Evolutionary conservation across 345 rosid species (phyloP), one percentile per base, ranked within the genome.

Genomic region (Eucalyptus curtisii): DNA sequence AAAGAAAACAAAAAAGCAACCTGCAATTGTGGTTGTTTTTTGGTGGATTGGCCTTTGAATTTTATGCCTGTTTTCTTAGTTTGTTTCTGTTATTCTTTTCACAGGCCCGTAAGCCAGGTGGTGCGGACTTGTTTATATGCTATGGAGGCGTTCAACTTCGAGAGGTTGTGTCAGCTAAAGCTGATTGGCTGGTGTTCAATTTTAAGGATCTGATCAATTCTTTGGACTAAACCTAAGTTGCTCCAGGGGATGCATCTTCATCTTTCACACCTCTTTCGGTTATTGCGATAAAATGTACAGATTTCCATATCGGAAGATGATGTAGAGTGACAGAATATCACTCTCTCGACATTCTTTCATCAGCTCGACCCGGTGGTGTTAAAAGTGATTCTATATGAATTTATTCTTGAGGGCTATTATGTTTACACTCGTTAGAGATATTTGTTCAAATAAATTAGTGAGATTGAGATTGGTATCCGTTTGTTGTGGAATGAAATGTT

Each of bases 71-170:
- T 76, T 40, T 40, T 76, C 84, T 37, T 37, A 76, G 30, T 20
- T 76, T 76, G 84, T 76, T 76, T 40, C 84, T 76, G 27, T 76
- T 19, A 85, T 82, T 86, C 19, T 79, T 45, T 59, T 52, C 61
- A 79, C 89, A 96, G 99, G 99, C 99, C 37, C 95, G 96, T 53
- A 88, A 90, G 92, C 98, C 97, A n/a, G 99, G 97, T 91, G 98
- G 99, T 14, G 98, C 98, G 0, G 97, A 95, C 88, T 50, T 98
- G 91, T 98, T 95, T 92, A 90, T 98, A 82, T 97, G 99, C 92
- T 98, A 96, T 33, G 99, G 91, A 0, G 99, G 98, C 49, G 98
- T 97, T 88, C 97, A 96, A 89, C 95, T 91, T 86, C 96, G 99
- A 82, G 98, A 94, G 71, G 91, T 96, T 16, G 99, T 97, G 85